Evolutionary conservation across 2,329 filamentous ascomycete species (phyloP).

Genomic region (Penicillium sp.): DNA sequence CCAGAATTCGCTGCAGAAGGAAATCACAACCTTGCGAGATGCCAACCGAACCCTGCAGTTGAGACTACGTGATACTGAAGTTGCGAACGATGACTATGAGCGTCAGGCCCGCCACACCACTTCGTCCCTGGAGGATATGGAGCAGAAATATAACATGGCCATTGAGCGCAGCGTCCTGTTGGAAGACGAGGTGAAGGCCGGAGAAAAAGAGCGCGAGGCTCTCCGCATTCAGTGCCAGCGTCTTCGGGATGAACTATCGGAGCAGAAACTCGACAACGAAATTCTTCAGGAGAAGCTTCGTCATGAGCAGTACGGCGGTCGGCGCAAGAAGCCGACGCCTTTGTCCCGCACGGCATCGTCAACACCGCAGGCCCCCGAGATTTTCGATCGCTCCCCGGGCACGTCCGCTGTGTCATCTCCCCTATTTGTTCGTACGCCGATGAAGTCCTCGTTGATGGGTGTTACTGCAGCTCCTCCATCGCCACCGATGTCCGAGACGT

Average conservation of each 20-base stretch:
- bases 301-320: conserved; percentile 50
- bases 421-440: conserved; percentile 72
- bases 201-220: conserved; percentile 82
- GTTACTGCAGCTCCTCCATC: conserved; percentile 78
- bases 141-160: conserved; percentile 90
- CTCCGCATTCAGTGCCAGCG: conserved; percentile 86
- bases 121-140: conserved; percentile 89
- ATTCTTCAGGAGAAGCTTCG: conserved; percentile 90
- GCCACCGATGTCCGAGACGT: conserved; percentile 82
- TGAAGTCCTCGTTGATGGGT: too few relatives aligned
- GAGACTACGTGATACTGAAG: conserved; percentile 84
- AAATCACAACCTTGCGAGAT: conserved; percentile 85
- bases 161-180: conserved; percentile 88
- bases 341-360: conserved; percentile 43
- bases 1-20: conserved; percentile 82
- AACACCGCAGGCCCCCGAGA: conserved; percentile 54
- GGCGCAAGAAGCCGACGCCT: conserved; percentile 45
- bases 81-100: conserved; percentile 97
- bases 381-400: conserved; percentile 65
- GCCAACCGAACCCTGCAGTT: conserved; percentile 71
- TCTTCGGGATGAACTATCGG: conserved; percentile 78
- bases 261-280: conserved; percentile 88
- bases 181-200: conserved; percentile 84
- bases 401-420: conserved; percentile 83
- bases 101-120: conserved; percentile 90